A percentile compares a stretch with the other conserved stretches of the same genome.
These are phyloP conservation scores for Corylus heterophylla DNA, from an alignment of 306 rosid species.

Conservation along the genomic window DNA sequence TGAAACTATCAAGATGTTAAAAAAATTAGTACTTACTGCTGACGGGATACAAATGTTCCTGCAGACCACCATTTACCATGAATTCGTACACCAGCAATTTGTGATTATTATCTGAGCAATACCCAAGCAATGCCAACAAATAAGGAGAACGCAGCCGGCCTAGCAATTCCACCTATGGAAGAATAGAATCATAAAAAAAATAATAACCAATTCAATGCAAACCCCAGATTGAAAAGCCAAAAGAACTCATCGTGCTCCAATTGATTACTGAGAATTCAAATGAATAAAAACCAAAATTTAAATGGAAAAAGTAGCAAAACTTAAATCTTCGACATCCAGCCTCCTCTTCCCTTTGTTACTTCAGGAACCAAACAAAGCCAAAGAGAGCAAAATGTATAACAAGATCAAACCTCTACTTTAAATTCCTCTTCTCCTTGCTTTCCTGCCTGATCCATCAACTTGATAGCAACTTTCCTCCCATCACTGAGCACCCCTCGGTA, in stretches of 20 bases:
- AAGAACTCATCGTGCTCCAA: neutral
- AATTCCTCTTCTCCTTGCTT: slow-evolving; percentile 97
- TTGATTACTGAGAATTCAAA: neutral
- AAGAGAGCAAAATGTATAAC: slow-evolving; percentile 12
- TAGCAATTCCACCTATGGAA: slow-evolving; percentile 77
- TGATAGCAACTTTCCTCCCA: slow-evolving; percentile 86
- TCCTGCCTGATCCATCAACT: slow-evolving; percentile 87
- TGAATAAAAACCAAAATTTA: neutral
- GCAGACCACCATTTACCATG: slow-evolving; percentile 88
- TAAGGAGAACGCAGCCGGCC: slow-evolving; percentile 77
- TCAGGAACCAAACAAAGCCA: slow-evolving; percentile 13
- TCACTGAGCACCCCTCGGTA: slow-evolving; percentile 81
- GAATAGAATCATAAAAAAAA: slow-evolving; percentile 15
- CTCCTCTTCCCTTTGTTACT: neutral
- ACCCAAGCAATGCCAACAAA: slow-evolving; percentile 83
- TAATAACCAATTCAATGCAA: slow-evolving; percentile 25
- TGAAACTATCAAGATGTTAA: neutral
- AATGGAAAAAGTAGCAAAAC: neutral
- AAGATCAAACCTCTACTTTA: slow-evolving; percentile 70
- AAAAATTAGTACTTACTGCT: slow-evolving; percentile 47
- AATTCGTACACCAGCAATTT: slow-evolving; percentile 87
- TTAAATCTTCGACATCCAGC: neutral
- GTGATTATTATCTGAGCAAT: slow-evolving; percentile 77
- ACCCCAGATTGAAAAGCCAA: slow-evolving; percentile 6
- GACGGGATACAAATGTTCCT: slow-evolving; percentile 86